Evolutionary conservation across 2,329 filamentous ascomycete species (phyloP), one percentile per base, ranked within the genome.

Genomic region (Colletotrichum camelliae): DNA sequence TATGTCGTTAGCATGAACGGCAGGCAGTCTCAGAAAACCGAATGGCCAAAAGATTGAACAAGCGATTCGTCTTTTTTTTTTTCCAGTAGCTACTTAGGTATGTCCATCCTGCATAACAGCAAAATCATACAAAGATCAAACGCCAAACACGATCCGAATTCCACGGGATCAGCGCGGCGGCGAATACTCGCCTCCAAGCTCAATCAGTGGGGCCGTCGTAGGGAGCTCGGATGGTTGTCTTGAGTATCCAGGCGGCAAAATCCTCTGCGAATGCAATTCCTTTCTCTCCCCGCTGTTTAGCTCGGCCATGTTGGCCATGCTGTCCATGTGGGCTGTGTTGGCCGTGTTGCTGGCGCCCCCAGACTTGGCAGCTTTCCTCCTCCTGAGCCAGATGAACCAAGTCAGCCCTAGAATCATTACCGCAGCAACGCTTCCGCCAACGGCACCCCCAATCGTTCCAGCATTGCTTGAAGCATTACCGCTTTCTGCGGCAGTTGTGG

Each of bases 51-150:
- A 27, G 24, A n/a, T 48, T 48, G 18, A 18, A 1, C 4, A 48
- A 21, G 1, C 12, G 12, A 7, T 21, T 12, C 18, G 9, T 48
- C 18, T n/a, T n/a, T n/a, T n/a, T 21, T 21, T 4, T 6, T 48
- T 48, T 12, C 1, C 18, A n/a, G n/a, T 21, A 18, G 24, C 24
- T 27, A 27, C 24, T 27, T 27, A 29, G 2, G 5, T n/a, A 21
- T 21, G 2, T 21, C 2, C 10, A 48, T 0, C 10, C 18, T 48
- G 2, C n/a, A 0, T 48, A 2, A 12, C n/a, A 48, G 43, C 0
- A 8, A 2, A 2, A n/a, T 12, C 5, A n/a, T 43, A 1, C 9
- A 1, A 43, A 9, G 5, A 12, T n/a, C 39, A 43, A 9, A 12
- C 39, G n/a, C 18, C 18, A 12, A n/a, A 18, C 39, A 43, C n/a